Evolutionary conservation across 768 basidiomycete species (phyloP).

Genomic region (Collybia sordida): DNA sequence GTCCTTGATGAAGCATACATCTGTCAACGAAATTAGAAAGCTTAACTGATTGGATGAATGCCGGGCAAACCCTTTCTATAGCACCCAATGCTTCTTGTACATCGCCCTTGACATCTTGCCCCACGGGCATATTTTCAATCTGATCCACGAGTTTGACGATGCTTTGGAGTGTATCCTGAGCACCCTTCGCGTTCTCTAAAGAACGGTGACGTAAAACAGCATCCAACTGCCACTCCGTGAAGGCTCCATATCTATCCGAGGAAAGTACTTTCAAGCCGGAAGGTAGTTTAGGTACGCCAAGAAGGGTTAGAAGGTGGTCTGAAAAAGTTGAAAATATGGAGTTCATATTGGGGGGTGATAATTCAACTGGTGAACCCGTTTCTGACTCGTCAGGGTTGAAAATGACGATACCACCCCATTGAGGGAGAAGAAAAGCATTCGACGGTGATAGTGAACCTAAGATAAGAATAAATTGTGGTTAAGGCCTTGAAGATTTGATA

Average conservation of each 20-base stretch:
- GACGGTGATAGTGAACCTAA: slow-evolving; percentile 49
- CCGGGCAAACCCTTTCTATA: slow-evolving; percentile 63
- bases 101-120: slow-evolving; percentile 69
- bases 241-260: slow-evolving; percentile 5
- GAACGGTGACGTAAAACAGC: slow-evolving; percentile 70
- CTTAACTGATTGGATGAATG: not conserved
- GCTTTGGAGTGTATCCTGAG: slow-evolving; percentile 74
- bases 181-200: slow-evolving; percentile 64
- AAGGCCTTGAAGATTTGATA: not conserved
- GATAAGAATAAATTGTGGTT: slow-evolving; percentile 5
- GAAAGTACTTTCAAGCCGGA: slow-evolving; percentile 31
- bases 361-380: slow-evolving; percentile 27
- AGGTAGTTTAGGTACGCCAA: slow-evolving; percentile 74
- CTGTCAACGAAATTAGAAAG: slow-evolving; percentile 23
- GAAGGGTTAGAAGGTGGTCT: slow-evolving; percentile 71
- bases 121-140: slow-evolving; percentile 92
- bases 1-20: slow-evolving; percentile 33
- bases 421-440: slow-evolving; percentile 83
- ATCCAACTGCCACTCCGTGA: slow-evolving; percentile 82
- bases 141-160: slow-evolving; percentile 83
- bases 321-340: slow-evolving; percentile 64
- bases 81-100: slow-evolving; percentile 69
- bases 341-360: slow-evolving; percentile 45
- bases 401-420: slow-evolving; percentile 90
- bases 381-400: slow-evolving; percentile 51